A percentile compares a stretch with the other conserved stretches of the same genome.
Conservation (phyloP, 208 protist genomes). For the Acanthamoeba sp. region DNA sequence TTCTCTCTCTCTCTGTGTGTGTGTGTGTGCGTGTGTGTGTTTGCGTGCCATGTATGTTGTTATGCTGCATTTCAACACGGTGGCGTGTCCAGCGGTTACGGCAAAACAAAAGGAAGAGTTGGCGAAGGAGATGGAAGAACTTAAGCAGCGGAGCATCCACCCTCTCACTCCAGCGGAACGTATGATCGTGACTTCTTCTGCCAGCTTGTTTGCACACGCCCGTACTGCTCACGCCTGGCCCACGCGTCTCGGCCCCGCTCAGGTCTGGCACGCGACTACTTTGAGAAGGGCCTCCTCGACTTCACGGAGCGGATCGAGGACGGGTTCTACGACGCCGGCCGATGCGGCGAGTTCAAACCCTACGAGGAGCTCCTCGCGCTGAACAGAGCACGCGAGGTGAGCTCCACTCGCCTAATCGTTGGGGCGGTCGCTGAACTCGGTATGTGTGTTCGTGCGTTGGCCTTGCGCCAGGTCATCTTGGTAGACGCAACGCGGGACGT, state of each 20-base stretch:
- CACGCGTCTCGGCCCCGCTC: no score
- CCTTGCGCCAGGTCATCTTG: background rate
- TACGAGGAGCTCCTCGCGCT: background rate
- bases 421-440: background rate
- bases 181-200: background rate
- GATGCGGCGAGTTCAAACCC: background rate
- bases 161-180: background rate
- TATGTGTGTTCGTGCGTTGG: background rate
- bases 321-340: conserved; percentile 31
- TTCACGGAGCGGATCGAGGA: conserved; percentile 34
- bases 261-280: conserved; percentile 6
- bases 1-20: background rate
- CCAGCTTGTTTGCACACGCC: no score
- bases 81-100: conserved; percentile 8
- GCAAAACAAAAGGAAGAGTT: background rate
- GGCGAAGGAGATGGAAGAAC: background rate
- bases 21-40: background rate
- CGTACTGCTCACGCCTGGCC: no score
- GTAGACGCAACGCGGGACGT: conserved; percentile 32
- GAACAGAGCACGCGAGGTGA: background rate
- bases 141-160: background rate
- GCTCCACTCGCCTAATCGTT: background rate
- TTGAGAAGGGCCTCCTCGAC: conserved; percentile 29
- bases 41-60: no score
- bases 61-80: no score